phyloP scores from a whole-genome alignment of 108 stramenopile species.

The Fistulifera pelliculosa region DNA sequence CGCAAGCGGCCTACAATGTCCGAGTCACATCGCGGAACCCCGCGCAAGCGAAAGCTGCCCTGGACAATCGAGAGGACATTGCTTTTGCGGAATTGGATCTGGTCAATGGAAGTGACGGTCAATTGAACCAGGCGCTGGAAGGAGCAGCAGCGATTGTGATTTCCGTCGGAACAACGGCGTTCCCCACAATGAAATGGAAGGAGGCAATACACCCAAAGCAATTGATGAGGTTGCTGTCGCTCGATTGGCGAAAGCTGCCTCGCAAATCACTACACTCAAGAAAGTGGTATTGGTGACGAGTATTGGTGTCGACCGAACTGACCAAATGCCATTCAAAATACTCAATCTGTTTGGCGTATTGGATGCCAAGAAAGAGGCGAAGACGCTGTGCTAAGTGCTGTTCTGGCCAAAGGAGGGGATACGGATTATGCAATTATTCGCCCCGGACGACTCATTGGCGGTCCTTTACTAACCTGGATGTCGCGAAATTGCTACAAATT shows the following conservation, averaged over 20 bases:
- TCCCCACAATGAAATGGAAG: slow-evolving; percentile 49
- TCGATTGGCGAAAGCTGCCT: slow-evolving; percentile 20
- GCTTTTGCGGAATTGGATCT: slow-evolving; percentile 31
- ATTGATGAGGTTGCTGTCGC: slow-evolving; percentile 46
- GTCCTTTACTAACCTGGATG: slow-evolving; percentile 58
- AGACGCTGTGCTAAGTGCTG: slow-evolving; percentile 27
- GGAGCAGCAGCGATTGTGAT: slow-evolving; percentile 44
- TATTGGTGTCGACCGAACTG: slow-evolving; percentile 50
- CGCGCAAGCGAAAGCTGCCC: slow-evolving; percentile 10
- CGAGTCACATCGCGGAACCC: slow-evolving; percentile 31
- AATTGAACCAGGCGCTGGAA: slow-evolving; percentile 19
- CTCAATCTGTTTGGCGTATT: slow-evolving; percentile 73
- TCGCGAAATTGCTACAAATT: slow-evolving; percentile 37
- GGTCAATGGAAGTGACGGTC: neutral
- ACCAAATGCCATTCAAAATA: slow-evolving; percentile 60
- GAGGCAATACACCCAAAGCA: slow-evolving; percentile 54
- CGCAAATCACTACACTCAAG: slow-evolving; percentile 17
- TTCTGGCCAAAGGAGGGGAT: slow-evolving; percentile 10
- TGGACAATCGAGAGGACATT: no score
- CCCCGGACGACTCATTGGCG: slow-evolving; percentile 55
- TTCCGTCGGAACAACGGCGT: slow-evolving; percentile 57
- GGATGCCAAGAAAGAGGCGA: slow-evolving; percentile 59
- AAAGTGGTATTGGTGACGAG: slow-evolving; percentile 33
- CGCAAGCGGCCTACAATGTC: slow-evolving; percentile 25
- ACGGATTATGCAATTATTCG: slow-evolving; percentile 41